These are phyloP conservation scores for Ustilago loliicola DNA, from an alignment of 1,284 basidiomycete species.

Conservation along the genomic window DNA sequence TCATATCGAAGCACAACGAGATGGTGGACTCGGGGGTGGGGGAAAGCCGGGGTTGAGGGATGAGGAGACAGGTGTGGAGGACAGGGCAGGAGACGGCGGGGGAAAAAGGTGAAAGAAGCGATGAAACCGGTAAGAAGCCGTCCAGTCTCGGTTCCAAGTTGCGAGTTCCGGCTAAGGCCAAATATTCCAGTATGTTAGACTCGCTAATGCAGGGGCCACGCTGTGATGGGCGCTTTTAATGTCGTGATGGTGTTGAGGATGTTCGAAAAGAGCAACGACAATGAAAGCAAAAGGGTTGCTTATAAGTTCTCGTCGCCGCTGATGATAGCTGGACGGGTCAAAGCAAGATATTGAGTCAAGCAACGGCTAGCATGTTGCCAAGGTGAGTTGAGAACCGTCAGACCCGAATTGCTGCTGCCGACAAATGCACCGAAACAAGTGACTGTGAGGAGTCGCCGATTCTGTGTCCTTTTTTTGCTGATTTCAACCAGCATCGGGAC, in stretches of 20 bases:
- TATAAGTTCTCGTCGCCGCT: background rate
- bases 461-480: background rate
- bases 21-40: constrained; percentile 3
- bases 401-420: constrained; percentile 9
- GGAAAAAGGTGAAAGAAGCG: constrained; percentile 8
- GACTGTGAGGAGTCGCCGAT: constrained; percentile 1
- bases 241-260: background rate
- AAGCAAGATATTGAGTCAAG: background rate
- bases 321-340: background rate
- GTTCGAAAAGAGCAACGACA: background rate
- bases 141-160: constrained; percentile 8
- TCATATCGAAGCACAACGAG: constrained; percentile 27
- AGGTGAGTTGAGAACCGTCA: constrained; percentile 4
- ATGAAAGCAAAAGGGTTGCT: background rate
- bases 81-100: constrained; percentile 11
- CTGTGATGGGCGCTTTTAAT: background rate
- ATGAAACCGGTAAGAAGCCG: constrained; percentile 19
- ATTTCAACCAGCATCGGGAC: constrained; percentile 3
- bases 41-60: constrained; percentile 2
- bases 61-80: constrained; percentile 10
- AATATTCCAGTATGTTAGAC: constrained; percentile 1
- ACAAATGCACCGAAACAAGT: constrained; percentile 1
- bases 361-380: background rate
- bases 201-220: background rate
- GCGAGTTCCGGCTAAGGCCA: constrained; percentile 20